Percentiles rank a stretch among this genome's conserved stretches.
phyloP scores from a whole-genome alignment of 2,329 filamentous ascomycete species.

The Bipolaris oryzae region DNA sequence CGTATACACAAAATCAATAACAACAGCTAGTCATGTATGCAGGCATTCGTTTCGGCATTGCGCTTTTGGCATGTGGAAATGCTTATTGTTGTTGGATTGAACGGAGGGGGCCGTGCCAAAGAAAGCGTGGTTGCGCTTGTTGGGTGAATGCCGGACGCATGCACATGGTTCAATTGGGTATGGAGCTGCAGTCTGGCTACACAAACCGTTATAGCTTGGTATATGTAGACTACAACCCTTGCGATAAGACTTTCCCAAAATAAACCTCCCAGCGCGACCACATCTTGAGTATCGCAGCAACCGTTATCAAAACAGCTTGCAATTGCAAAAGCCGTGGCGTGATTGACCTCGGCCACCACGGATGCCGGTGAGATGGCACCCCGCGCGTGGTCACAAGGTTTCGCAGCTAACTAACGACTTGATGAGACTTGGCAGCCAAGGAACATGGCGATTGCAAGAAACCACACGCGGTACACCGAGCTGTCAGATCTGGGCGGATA shows the following conservation, averaged over 20 bases:
- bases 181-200: neutral
- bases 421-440: slow-evolving; percentile 6
- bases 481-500: neutral
- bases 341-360: neutral
- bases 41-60: neutral
- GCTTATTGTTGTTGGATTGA: slow-evolving; percentile 4
- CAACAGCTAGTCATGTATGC: slow-evolving; percentile 5
- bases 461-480: neutral
- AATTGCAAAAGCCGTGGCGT: neutral
- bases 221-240: neutral
- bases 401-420: slow-evolving; percentile 1
- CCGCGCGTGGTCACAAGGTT: neutral
- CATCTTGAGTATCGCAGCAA: neutral
- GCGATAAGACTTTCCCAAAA: neutral
- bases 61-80: slow-evolving; percentile 3
- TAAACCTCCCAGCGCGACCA: neutral
- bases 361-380: neutral
- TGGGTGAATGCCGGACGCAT: neutral
- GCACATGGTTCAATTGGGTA: neutral
- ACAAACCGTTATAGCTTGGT: neutral
- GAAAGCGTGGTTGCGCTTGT: neutral
- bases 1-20: slow-evolving; percentile 18
- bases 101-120: neutral
- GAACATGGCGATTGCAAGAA: neutral
- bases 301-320: neutral